These are phyloP conservation scores for Hyphopichia homilentoma DNA, from an alignment of 805 yeast species.

Conservation along the genomic window DNA sequence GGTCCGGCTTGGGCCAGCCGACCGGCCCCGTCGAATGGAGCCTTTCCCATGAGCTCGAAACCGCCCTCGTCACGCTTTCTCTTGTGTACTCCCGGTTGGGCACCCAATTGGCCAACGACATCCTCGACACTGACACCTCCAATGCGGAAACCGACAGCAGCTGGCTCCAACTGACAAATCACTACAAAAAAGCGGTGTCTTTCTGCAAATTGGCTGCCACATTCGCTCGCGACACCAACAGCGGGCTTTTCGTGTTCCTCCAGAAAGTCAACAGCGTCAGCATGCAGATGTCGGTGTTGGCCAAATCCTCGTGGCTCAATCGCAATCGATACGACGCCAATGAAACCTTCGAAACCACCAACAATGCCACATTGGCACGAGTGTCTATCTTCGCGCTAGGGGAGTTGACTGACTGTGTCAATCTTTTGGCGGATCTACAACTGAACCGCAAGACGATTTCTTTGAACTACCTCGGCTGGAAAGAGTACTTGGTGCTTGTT, in stretches of 20 bases:
- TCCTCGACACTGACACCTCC: conserved; percentile 22
- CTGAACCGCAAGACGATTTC: conserved; percentile 2
- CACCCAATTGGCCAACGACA: conserved; percentile 30
- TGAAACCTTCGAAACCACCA: conserved; percentile 17
- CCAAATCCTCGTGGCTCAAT: conserved; percentile 37
- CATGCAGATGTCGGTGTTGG: conserved; percentile 36
- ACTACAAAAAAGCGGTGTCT: conserved; percentile 30
- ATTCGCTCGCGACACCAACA: no score
- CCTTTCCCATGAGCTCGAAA: conserved; percentile 27
- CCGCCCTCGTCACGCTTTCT: conserved; percentile 18
- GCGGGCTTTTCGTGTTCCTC: conserved; percentile 13
- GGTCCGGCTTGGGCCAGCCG: no score
- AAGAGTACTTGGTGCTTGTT: conserved; percentile 25
- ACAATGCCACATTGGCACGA: conserved; percentile 41
- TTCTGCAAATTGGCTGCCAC: conserved; percentile 20
- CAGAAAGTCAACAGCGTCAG: conserved; percentile 25
- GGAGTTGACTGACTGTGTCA: conserved; percentile 24
- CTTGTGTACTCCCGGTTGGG: conserved; percentile 31
- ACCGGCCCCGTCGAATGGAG: conserved; percentile 20
- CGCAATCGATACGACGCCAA: conserved; percentile 17
- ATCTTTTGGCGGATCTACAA: conserved; percentile 12
- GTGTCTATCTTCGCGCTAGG: conserved; percentile 39
- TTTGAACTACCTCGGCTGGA: conserved; percentile 19
- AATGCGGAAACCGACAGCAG: conserved; percentile 18
- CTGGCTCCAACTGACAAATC: conserved; percentile 34